Conservation (phyloP, 257 asterid genomes). For the Henckelia pumila region DNA sequence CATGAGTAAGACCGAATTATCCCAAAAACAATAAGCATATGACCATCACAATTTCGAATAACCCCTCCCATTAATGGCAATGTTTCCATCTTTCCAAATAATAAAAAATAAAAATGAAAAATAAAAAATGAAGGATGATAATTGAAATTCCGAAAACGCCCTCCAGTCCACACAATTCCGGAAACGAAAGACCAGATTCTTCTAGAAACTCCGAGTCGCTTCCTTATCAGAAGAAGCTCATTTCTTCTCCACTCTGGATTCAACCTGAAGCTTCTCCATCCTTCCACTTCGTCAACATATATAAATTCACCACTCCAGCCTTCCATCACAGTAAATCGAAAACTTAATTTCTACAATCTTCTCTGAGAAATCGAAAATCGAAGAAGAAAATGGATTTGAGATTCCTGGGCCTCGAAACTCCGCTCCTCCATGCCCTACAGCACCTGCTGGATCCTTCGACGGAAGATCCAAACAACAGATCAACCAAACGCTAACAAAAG, state of each 20-base stretch:
- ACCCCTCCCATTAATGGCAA: no score
- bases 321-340: no score
- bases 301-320: no score
- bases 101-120: no score
- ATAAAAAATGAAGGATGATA: no score
- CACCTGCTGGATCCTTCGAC: conserved; percentile 29
- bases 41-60: no score
- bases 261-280: background rate
- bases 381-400: background rate
- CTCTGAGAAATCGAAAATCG: no score
- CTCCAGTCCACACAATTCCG: background rate
- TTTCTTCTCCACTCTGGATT: no score
- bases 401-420: conserved; percentile 18
- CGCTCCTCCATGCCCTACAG: conserved; percentile 24
- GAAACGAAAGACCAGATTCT: background rate
- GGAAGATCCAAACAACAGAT: conserved; percentile 3
- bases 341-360: no score
- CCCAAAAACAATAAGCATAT: no score
- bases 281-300: background rate
- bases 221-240: background rate
- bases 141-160: background rate
- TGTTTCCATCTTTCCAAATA: no score
- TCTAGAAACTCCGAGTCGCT: background rate
- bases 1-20: no score
- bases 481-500: conserved; percentile 19